phyloP scores from a whole-genome alignment of 768 basidiomycete species.

The Boletus bicolor region DNA sequence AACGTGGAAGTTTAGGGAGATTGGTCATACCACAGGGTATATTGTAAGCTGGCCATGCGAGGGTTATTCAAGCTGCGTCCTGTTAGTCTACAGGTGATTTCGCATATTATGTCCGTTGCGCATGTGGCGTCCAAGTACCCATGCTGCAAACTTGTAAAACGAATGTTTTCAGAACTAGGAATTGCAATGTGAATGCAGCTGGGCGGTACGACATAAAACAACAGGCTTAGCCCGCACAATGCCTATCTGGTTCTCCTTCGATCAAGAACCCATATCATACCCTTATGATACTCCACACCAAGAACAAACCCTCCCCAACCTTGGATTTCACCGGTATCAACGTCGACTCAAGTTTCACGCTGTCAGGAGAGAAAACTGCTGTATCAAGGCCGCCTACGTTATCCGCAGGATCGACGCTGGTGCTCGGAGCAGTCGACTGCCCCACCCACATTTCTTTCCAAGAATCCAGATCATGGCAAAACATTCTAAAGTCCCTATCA shows the following conservation, averaged over 20 bases:
- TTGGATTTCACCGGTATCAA: slow-evolving; percentile 15
- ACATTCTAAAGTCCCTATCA: slow-evolving; percentile 11
- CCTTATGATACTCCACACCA: slow-evolving; percentile 24
- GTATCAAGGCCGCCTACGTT: background rate
- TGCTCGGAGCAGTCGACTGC: background rate
- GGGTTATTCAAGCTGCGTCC: background rate
- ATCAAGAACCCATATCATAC: background rate
- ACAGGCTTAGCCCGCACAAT: background rate
- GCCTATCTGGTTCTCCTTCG: background rate
- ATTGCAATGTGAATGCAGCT: too few relatives aligned
- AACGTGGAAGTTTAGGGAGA: too few relatives aligned
- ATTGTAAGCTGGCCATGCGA: too few relatives aligned
- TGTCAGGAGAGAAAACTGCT: slow-evolving; percentile 29
- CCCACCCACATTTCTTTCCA: slow-evolving; percentile 30
- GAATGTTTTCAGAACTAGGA: too few relatives aligned
- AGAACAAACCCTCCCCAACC: background rate
- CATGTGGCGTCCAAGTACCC: too few relatives aligned
- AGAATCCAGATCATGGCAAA: slow-evolving; percentile 26
- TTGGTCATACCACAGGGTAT: too few relatives aligned
- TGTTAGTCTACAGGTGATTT: background rate
- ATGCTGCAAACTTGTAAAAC: too few relatives aligned
- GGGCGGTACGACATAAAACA: background rate
- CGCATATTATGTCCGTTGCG: background rate
- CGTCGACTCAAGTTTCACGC: slow-evolving; percentile 29
- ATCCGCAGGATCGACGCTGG: background rate